Evolutionary conservation across 805 yeast genomes (phyloP).

Genomic region (Candida railenensis): DNA sequence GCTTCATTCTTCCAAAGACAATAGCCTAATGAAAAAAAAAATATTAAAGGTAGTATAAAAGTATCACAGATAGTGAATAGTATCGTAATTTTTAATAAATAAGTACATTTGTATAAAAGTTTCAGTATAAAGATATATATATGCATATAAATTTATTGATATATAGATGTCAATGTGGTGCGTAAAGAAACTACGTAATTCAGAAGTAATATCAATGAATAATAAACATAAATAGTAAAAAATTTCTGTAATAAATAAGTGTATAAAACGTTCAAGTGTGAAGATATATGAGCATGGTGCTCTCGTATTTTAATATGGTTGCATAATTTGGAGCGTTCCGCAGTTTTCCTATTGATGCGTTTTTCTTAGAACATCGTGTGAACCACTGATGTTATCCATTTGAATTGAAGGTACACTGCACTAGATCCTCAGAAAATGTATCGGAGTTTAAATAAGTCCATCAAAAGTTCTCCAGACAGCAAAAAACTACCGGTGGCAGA

Average conservation of each 20-base stretch:
- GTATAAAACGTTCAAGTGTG: background rate
- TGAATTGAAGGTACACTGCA: background rate
- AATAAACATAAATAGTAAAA: no score
- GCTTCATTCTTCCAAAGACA: slow-evolving; percentile 34
- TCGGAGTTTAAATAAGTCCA: background rate
- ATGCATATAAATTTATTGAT: background rate
- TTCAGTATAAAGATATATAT: background rate
- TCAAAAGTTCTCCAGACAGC: slow-evolving; percentile 1
- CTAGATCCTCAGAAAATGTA: background rate
- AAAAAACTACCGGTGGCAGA: background rate
- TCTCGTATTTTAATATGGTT: background rate
- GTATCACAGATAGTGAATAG: no score
- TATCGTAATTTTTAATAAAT: no score
- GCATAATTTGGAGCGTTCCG: background rate
- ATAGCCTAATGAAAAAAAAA: background rate
- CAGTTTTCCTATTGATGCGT: background rate
- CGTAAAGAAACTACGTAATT: no score
- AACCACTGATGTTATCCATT: no score
- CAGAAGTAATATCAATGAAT: no score
- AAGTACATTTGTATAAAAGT: no score
- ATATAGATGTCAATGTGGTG: no score
- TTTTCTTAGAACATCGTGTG: no score
- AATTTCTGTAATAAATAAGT: no score
- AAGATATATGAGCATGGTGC: background rate
- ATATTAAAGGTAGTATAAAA: no score